Evolutionary conservation across 805 yeast genomes (phyloP).

Genomic region (Kluyveromyces nonfermentans): DNA sequence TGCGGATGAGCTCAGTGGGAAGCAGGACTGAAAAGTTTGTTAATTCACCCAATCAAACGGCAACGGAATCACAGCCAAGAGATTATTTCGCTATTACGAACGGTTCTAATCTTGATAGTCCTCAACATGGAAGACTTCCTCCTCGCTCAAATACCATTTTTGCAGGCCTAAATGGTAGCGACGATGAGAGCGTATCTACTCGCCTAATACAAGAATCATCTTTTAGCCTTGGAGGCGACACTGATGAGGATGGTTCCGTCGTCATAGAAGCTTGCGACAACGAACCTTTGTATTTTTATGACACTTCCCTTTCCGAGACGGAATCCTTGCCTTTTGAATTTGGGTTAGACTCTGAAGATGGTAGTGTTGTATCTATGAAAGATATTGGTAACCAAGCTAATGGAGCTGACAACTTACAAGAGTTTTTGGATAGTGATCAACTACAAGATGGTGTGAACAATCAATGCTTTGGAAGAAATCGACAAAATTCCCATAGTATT

Average conservation of each 20-base stretch:
- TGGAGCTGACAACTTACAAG: background rate
- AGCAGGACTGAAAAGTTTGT: background rate
- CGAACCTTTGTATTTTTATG: background rate
- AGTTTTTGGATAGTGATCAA: background rate
- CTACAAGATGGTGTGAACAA: background rate
- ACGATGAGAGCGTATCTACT: background rate
- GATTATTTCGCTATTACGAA: background rate
- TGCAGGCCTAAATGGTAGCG: conserved; percentile 2
- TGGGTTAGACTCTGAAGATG: conserved; percentile 22
- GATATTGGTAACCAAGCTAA: conserved; percentile 10
- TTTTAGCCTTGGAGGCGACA: background rate
- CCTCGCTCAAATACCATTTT: background rate
- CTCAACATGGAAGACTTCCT: background rate
- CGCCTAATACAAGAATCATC: conserved; percentile 3
- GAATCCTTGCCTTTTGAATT: conserved; percentile 28
- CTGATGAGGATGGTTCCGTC: background rate
- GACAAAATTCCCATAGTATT: background rate
- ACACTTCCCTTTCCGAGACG: conserved; percentile 7
- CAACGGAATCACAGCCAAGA: background rate
- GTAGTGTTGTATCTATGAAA: conserved; percentile 17
- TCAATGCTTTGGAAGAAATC: background rate
- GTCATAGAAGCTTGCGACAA: background rate
- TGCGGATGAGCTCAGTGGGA: background rate
- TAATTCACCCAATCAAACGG: background rate
- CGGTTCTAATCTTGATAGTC: background rate